These are phyloP conservation scores for Xylariaceae sp. DNA, from an alignment of 2,329 filamentous ascomycete genomes.

Conservation along the genomic window DNA sequence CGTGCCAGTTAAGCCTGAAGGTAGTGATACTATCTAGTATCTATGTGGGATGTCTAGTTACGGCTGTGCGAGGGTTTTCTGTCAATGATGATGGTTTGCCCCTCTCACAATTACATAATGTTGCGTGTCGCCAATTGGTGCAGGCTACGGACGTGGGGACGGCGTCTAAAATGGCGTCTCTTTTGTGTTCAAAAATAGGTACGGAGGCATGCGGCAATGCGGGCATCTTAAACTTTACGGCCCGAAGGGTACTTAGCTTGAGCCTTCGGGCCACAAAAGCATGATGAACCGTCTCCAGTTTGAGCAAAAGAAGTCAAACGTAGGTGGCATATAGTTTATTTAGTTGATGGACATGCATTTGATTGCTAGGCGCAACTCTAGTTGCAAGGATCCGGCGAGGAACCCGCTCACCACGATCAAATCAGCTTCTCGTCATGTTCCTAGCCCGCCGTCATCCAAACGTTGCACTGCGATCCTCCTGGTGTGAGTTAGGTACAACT, in stretches of 20 bases:
- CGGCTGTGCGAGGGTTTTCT: too few species aligned
- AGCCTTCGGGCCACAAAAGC: neutral
- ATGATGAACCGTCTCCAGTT: neutral
- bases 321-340: neutral
- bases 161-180: too few species aligned
- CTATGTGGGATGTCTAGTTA: too few species aligned
- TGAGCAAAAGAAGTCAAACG: neutral
- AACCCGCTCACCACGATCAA: slow-evolving; percentile 29
- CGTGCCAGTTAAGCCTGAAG: neutral
- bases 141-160: too few species aligned
- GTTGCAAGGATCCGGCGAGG: slow-evolving; percentile 23
- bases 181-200: too few species aligned
- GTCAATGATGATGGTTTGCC: too few species aligned
- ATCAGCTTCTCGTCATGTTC: slow-evolving; percentile 25
- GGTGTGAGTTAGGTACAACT: too few species aligned
- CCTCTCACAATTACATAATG: too few species aligned
- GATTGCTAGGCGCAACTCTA: neutral
- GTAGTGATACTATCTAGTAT: neutral
- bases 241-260: neutral
- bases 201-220: too few species aligned
- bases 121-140: neutral
- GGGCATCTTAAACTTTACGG: neutral
- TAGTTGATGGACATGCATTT: neutral
- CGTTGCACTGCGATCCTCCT: too few species aligned
- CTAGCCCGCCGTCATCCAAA: slow-evolving; percentile 24